A percentile compares a stretch with the other conserved stretches of the same genome.
Conservation (phyloP, 108 stramenopile genomes). For the Pseudonitzschia delicatissima region DNA sequence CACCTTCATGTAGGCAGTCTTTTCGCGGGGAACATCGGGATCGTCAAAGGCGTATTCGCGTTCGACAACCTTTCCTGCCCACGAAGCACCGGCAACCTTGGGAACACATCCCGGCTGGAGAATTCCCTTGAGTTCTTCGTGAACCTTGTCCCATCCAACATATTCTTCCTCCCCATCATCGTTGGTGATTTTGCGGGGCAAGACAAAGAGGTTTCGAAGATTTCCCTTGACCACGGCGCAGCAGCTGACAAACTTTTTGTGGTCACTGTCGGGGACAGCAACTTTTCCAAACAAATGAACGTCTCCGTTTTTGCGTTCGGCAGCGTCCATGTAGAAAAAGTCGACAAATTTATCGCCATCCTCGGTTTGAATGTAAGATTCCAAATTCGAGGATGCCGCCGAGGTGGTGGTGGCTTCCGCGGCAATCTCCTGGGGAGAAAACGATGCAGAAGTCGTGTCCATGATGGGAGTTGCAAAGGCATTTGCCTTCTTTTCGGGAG, state of each 20-base stretch:
- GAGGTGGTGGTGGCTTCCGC: constrained; percentile 25
- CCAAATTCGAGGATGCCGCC: constrained; percentile 29
- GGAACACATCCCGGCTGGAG: constrained; percentile 82
- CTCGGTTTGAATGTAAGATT: constrained; percentile 8
- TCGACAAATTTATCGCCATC: constrained; percentile 56
- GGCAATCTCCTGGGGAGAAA: constrained; percentile 57
- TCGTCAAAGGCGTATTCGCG: constrained; percentile 96
- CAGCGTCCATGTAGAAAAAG: constrained; percentile 95
- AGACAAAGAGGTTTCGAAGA: constrained; percentile 86
- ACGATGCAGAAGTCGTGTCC: constrained; percentile 48
- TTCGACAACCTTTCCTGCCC: constrained; percentile 85
- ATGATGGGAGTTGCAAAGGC: constrained; percentile 25
- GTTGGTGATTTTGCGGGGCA: constrained; percentile 67
- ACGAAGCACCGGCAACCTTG: constrained; percentile 59
- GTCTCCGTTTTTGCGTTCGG: constrained; percentile 80
- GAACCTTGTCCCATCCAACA: constrained; percentile 70
- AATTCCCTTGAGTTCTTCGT: constrained; percentile 71
- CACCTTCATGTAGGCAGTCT: constrained; percentile 93
- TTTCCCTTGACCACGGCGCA: constrained; percentile 86
- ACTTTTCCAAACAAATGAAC: constrained; percentile 96
- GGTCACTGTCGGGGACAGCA: constrained; percentile 10
- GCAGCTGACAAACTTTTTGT: constrained; percentile 62
- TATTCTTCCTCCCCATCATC: constrained; percentile 25
- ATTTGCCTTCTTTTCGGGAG: neutral
- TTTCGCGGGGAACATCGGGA: constrained; percentile 83